phyloP scores from a whole-genome alignment of 2,329 filamentous ascomycete genomes.

The Furcasterigmium furcatum region DNA sequence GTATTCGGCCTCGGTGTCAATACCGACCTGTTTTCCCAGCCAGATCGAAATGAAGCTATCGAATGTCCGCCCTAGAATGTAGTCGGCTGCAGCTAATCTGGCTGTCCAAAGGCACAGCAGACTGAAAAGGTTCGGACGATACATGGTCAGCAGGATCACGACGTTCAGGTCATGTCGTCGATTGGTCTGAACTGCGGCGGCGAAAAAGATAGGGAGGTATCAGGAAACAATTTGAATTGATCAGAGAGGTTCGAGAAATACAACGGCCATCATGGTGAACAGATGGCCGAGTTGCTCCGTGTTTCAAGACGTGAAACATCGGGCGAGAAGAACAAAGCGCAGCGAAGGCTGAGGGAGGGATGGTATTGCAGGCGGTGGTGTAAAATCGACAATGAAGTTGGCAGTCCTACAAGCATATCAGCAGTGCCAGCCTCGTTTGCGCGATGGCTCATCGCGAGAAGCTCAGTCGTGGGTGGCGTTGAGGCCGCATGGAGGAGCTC shows the following conservation, averaged over 20 bases:
- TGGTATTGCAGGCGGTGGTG: no score
- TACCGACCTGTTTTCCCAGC: constrained; percentile 37
- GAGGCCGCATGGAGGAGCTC: no score
- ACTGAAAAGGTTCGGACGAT: constrained; percentile 3
- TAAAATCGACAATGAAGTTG: no score
- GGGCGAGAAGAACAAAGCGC: not conserved
- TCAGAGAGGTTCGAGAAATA: no score
- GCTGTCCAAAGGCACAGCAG: not conserved
- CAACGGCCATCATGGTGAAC: no score
- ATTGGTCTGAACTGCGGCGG: not conserved
- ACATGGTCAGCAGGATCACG: constrained; percentile 1
- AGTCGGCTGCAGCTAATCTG: constrained; percentile 1
- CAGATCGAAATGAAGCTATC: constrained; percentile 41
- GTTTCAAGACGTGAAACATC: not conserved
- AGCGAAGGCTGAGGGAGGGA: no score
- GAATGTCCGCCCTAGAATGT: constrained; percentile 30
- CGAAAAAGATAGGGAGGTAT: not conserved
- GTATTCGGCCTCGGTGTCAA: no score
- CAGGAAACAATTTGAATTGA: no score
- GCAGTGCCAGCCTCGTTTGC: no score
- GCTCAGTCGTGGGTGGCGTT: no score
- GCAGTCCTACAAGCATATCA: no score
- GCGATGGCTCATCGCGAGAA: no score
- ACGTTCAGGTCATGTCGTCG: constrained; percentile 3
- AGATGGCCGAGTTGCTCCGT: not conserved